Conservation (phyloP, 208 protist genomes). For the Trypanosoma avium region DNA sequence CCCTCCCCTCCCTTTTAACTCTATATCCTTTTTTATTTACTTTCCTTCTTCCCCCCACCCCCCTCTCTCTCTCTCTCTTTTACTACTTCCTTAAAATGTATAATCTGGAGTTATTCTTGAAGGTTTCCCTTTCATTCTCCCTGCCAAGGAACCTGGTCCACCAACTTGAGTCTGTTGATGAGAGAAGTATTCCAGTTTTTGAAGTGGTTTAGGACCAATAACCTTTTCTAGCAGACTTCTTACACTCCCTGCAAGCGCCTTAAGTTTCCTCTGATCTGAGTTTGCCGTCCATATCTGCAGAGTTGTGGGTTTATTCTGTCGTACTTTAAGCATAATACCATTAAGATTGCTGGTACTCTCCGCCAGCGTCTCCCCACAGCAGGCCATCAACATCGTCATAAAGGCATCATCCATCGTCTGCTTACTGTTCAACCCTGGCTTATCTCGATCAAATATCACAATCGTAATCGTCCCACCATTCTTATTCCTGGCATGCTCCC, state of each 20-base stretch:
- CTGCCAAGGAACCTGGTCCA: slow-evolving; percentile 47
- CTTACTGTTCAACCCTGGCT: slow-evolving; percentile 66
- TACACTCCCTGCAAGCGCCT: slow-evolving; percentile 61
- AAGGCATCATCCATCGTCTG: slow-evolving; percentile 85
- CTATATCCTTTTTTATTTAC: background rate
- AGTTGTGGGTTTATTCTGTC: slow-evolving; percentile 69
- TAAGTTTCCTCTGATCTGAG: slow-evolving; percentile 66
- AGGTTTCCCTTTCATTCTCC: slow-evolving; percentile 59
- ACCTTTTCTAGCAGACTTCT: slow-evolving; percentile 60
- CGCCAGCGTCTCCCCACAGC: slow-evolving; percentile 63
- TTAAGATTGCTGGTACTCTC: slow-evolving; percentile 75
- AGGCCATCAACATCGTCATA: slow-evolving; percentile 71
- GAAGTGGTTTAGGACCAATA: slow-evolving; percentile 69
- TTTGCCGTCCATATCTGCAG: slow-evolving; percentile 82
- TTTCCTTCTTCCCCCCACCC: slow-evolving; percentile 15
- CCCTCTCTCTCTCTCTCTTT: background rate
- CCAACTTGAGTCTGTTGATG: slow-evolving; percentile 57
- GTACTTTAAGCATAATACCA: slow-evolving; percentile 85
- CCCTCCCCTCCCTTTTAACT: background rate
- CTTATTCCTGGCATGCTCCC: slow-evolving; percentile 85
- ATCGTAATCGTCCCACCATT: slow-evolving; percentile 83
- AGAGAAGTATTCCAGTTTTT: slow-evolving; percentile 86
- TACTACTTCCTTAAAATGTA: slow-evolving; percentile 6
- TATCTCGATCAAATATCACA: slow-evolving; percentile 80
- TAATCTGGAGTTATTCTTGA: slow-evolving; percentile 24